phyloP scores from a whole-genome alignment of 257 asterid species.

The Gentiana macrophylla region DNA sequence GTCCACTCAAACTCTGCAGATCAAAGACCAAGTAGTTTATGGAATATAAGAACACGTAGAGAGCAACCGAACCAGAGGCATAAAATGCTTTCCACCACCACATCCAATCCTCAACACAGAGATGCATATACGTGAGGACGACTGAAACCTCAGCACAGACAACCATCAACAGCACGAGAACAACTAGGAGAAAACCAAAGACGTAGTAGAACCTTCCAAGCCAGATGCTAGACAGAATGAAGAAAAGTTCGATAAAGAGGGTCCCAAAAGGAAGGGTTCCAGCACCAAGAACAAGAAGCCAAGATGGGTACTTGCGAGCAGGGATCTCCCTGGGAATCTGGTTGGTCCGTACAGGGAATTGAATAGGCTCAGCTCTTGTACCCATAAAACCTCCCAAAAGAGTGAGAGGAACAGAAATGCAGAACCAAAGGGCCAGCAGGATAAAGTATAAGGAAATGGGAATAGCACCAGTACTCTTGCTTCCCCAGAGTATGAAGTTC shows the following conservation, averaged over 20 bases:
- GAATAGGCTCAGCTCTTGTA: conserved; percentile 5
- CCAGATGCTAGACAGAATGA: conserved; percentile 16
- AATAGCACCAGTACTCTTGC: conserved; percentile 16
- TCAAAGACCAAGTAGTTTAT: conserved; percentile 15
- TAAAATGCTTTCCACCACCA: conserved; percentile 22
- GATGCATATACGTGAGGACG: conserved; percentile 15
- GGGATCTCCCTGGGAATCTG: conserved; percentile 16
- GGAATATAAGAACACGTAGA: conserved; percentile 12
- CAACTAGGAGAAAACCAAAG: conserved; percentile 15
- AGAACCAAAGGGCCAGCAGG: conserved; percentile 13
- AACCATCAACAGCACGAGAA: conserved; percentile 6
- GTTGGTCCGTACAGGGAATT: conserved; percentile 11
- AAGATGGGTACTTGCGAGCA: conserved; percentile 10
- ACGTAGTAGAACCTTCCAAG: conserved; percentile 15
- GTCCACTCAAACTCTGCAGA: conserved; percentile 15
- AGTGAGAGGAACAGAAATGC: conserved; percentile 13
- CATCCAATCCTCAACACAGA: conserved; percentile 17
- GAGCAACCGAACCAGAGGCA: conserved; percentile 15
- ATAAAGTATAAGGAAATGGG: conserved; percentile 9
- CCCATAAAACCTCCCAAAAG: conserved; percentile 12
- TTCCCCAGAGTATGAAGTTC: conserved; percentile 15
- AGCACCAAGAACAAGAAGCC: conserved; percentile 15
- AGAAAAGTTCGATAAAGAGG: conserved; percentile 14
- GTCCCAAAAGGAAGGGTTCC: conserved; percentile 20
- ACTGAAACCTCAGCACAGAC: conserved; percentile 16